These are phyloP conservation scores for Annona cherimola DNA, from an alignment of 164 flowering plant species.

Conservation along the genomic window DNA sequence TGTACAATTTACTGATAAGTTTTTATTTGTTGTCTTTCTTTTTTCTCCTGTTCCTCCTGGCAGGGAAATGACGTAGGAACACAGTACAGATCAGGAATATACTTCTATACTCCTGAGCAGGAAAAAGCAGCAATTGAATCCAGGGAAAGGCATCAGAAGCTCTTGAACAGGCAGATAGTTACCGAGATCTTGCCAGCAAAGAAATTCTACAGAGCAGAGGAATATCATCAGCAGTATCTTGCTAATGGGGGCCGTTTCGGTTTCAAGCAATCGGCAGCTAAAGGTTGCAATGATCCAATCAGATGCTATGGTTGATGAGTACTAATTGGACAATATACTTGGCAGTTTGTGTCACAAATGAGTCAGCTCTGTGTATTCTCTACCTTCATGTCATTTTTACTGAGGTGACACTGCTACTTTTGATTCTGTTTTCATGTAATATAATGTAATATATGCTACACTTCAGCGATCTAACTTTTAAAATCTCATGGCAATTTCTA, in stretches of 20 bases:
- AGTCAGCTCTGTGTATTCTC: constrained; percentile 2
- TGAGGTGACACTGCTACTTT: no score
- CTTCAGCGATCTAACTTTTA: no score
- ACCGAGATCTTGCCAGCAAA: constrained; percentile 89
- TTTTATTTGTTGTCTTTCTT: no score
- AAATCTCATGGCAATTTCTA: no score
- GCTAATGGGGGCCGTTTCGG: constrained; percentile 87
- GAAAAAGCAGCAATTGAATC: constrained; percentile 70
- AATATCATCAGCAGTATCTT: constrained; percentile 89
- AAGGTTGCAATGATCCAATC: constrained; percentile 85
- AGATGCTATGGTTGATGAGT: constrained; percentile 57
- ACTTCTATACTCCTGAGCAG: constrained; percentile 83
- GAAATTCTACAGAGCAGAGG: constrained; percentile 89
- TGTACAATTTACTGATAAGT: no score
- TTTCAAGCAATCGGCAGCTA: constrained; percentile 57
- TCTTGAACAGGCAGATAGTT: constrained; percentile 59
- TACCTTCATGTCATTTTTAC: neutral
- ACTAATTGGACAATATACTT: neutral
- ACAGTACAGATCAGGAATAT: constrained; percentile 91
- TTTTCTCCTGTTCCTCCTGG: neutral
- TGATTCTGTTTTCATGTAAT: no score
- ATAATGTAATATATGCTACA: no score
- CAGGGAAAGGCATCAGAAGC: constrained; percentile 56
- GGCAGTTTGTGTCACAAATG: neutral
- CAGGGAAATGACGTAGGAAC: constrained; percentile 93